Base-by-base conservation (phyloP, 176 grass and related monocot genomes). In the Triticum urartu region DNA sequence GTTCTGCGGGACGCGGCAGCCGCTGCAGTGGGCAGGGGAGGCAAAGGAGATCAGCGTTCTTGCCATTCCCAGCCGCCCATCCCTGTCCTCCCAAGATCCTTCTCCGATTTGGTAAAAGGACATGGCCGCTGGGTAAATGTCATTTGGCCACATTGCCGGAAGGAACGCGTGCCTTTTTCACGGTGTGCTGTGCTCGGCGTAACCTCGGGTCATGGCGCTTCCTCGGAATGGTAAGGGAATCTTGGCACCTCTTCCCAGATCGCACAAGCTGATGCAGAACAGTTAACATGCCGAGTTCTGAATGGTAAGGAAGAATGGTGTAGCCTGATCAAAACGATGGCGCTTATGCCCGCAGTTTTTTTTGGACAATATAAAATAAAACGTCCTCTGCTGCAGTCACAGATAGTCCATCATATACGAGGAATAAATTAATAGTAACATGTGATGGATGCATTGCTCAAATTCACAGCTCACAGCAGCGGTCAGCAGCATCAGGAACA, bases 61-160 rank as follows among this genome's bases (percentile, higher is more conserved):
- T 85, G 76, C 82, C 68, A 21, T 65, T 80, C 79, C 52, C 4
- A 69, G 58, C 59, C 10, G 76, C 82, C 82, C 68, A 74, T 80
- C 76, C 33, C 75, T 40, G 75, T 79, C 33, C 81, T 35, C 11
- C 30, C 42, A 34, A 39, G 22, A 40, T 32, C 56, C 30, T 0
- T 56, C 72, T 54, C 36, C 39, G 39, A 43, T 79, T 72, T 1
- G 79, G 73, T 67, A 58, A 73, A 50, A 48, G 79, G 79, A 34
- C 56, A 39, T 26, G 79, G 79, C 22, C 84, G 42, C 52, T 6
- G 48, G 11, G 15, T 60, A 83, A 90, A 79, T 66, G 9, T 0
- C 13, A 1, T 69, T 64, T 47, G 89, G 73, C 84, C 75, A 59
- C 30, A 74, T 32, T 48, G 20, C 80, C 74, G 3, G 64, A 62